Conservation (phyloP, 2,329 filamentous ascomycete genomes). For the Curvularia hawaiiensis region DNA sequence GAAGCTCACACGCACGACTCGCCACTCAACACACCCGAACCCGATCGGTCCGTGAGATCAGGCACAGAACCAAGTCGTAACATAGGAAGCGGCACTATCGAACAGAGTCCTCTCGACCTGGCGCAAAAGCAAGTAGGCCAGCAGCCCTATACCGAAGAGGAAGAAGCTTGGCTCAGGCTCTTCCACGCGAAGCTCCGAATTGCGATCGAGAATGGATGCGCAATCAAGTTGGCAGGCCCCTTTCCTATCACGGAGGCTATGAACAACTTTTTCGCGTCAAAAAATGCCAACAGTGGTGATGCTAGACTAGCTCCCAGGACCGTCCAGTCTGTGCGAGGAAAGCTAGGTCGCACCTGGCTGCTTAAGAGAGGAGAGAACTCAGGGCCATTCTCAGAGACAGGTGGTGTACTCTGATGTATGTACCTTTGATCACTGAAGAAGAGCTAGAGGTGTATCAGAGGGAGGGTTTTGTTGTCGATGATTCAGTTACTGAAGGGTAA, state of each 20-base stretch:
- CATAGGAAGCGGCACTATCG: fast-evolving
- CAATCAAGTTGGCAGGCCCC: conserved; percentile 1
- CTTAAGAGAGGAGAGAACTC: too few species aligned
- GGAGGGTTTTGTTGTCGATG: too few species aligned
- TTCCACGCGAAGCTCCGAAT: conserved; percentile 18
- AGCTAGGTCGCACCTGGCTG: neutral
- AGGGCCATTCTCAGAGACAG: too few species aligned
- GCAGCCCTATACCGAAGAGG: conserved; percentile 10
- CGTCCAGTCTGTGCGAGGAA: neutral
- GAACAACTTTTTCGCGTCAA: conserved; percentile 2
- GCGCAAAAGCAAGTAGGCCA: too few species aligned
- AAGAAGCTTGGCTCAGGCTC: conserved; percentile 23
- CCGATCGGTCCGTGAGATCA: too few species aligned
- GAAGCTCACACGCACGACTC: too few species aligned
- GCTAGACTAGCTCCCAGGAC: neutral
- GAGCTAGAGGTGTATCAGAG: too few species aligned
- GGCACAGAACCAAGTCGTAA: neutral
- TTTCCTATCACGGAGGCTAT: neutral
- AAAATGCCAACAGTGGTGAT: neutral
- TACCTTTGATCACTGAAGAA: too few species aligned
- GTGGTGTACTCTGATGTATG: too few species aligned
- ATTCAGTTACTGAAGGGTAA: too few species aligned
- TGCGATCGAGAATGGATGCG: conserved; percentile 4
- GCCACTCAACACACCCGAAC: too few species aligned
- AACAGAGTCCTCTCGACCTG: too few species aligned